Evolutionary conservation across 257 asterid genomes (phyloP), one percentile per base, ranked within the genome.

Genomic region (Solanum corneliomulleri): DNA sequence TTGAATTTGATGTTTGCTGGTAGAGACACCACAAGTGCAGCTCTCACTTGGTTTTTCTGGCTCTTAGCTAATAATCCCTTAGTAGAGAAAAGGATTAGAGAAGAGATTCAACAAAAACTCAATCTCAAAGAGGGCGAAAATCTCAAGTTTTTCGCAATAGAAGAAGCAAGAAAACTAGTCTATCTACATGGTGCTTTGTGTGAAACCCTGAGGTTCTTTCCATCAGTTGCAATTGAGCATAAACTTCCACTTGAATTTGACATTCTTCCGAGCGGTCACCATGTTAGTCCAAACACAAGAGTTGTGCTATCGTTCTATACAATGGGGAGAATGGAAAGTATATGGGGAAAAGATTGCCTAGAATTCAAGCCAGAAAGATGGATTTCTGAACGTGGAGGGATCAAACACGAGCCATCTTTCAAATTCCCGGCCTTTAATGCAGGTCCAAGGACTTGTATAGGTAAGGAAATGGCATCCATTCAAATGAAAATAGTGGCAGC

Each of bases 401-500:
- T 70, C 14, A 68, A 85, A 39, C 87, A 85, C 10, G 49, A 27
- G 47, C 47, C 87, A 16, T 70, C 87, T 1, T 85, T 7, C 31
- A 70, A 71, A 41, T 85, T 70, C 6, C 83, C 83, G 12, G 82
- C 87, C 2, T 85, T 85, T 39, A 70, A 85, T 25, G 87, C 71
- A 0, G 87, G 87, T 11, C 83, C 87, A 25, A 31, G 87, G 49
- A 70, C 87, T 69, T 85, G 87, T 45, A 6, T 85, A 31, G 87
- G 87, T 6, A 85, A 85, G 42, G 82, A 85, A 16, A 85, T 85
- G 87, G 23, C 83, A 5, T 85, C 71, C 39, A 20, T 70, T 70
- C 87, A 85, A n/a, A 85, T 85, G 87, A 85, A 85, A 85, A 47
- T 85, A 29, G 70, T 70, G 7, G 87, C 83, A 11, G 70, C 87